Evolutionary conservation across 352 stramenopile species (phyloP), one percentile per base, ranked within the genome.

Genomic region (Phytophthora sansomeana): DNA sequence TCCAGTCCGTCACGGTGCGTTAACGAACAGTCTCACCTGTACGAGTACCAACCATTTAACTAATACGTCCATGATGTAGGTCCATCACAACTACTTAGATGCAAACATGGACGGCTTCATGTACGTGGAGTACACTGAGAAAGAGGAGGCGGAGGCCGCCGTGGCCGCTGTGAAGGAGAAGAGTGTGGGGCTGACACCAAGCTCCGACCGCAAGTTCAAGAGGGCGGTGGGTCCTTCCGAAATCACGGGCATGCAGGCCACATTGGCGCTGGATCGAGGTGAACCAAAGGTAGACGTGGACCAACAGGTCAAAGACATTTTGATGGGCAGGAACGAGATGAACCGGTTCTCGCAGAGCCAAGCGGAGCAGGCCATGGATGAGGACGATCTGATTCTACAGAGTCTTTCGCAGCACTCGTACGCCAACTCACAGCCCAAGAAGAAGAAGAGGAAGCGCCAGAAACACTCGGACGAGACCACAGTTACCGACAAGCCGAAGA

Each of bases 341-440:
- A 77, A 64, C 4, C 51, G 67, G 46, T 83, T 90, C 69, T 89
- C 81, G 38, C 81, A 89, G 74, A 79, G 69, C 47, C 63, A 80
- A 53, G 63, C 50, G 35, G 30, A 62, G 43, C 47, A 65, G 41
- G 54, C 62, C 6, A 58, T 77, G 48, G 76, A 86, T 38, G 83
- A 91, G n/a, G 85, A 92, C 32, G 82, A 91, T 13, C 55, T 83
- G n/a, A 80, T 92, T 55, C 75, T 93, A 7, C 85, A 93, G 53
- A 93, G 80, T 61, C 71, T 93, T 13, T 93, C 85, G 60, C 85
- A 93, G 56, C 77, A 73, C 36, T 78, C 81, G 41, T 81, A 85
- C 32, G 52, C 61, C 9, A 67, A 26, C 6, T 75, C 53, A 57
- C 72, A 74, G 48, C 47, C 75, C 47, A 69, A 70, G 30, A 79